Conservation (phyloP, 306 rosid genomes). For the Purshia tridentata region DNA sequence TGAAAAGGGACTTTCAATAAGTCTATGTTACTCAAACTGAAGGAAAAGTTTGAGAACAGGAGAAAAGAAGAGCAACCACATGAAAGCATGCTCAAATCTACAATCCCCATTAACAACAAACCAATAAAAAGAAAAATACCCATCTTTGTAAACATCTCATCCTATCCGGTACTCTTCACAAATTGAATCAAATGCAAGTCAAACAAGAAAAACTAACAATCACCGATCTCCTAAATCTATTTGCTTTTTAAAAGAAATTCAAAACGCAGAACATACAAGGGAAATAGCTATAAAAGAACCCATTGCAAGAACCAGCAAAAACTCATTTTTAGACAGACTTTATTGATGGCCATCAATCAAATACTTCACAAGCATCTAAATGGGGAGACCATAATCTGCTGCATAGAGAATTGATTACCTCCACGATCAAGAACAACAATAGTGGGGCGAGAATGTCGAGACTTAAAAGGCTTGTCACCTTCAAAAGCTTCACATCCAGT, state of each 20-base stretch:
- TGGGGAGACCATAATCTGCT: no score
- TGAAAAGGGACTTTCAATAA: not conserved
- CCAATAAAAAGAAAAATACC: not conserved
- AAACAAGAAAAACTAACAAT: not conserved
- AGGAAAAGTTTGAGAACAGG: constrained; percentile 8
- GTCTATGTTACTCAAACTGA: not conserved
- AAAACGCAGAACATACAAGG: not conserved
- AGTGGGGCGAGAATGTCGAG: constrained; percentile 41
- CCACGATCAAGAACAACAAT: constrained; percentile 85
- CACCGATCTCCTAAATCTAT: not conserved
- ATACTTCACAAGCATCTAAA: not conserved
- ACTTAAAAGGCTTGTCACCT: constrained; percentile 68
- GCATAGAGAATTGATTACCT: constrained; percentile 43
- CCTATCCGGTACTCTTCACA: not conserved
- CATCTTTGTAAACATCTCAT: not conserved
- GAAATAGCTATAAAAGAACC: not conserved
- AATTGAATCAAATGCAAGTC: not conserved
- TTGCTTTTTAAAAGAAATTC: constrained; percentile 13
- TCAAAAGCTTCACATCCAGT: constrained; percentile 61
- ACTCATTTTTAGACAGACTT: not conserved
- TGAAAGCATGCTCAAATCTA: not conserved
- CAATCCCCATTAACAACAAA: not conserved
- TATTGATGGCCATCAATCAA: not conserved
- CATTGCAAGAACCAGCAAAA: not conserved
- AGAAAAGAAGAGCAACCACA: constrained; percentile 15